Conservation (phyloP, 2,329 filamentous ascomycete species). For the Epichloe sylvatica region DNA sequence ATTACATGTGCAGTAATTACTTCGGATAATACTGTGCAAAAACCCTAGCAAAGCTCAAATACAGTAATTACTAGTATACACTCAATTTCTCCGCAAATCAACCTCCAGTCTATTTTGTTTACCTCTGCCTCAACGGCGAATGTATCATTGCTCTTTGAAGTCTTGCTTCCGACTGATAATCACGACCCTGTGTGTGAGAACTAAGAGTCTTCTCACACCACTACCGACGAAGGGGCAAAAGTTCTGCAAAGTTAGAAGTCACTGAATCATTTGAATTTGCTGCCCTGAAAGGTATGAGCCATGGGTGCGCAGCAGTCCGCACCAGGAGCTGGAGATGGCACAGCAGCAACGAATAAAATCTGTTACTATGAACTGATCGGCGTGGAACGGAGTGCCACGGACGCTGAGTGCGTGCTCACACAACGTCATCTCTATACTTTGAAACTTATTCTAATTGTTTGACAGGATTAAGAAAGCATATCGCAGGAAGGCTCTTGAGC, state of each 20-base stretch:
- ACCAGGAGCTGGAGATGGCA: constrained; percentile 8
- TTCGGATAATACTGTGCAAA: no score
- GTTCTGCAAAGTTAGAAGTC: background rate
- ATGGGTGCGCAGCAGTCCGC: constrained; percentile 47
- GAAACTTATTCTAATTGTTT: background rate
- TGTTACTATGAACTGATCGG: constrained; percentile 79
- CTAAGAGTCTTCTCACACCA: background rate
- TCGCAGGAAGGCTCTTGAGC: constrained; percentile 73
- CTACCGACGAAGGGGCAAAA: background rate
- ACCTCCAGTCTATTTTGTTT: no score
- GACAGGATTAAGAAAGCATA: constrained; percentile 84
- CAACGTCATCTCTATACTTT: no score
- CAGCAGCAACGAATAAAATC: constrained; percentile 40
- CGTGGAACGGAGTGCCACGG: constrained; percentile 56
- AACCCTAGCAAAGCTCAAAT: no score
- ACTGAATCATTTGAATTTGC: background rate
- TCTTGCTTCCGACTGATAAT: no score
- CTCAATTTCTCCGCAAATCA: no score
- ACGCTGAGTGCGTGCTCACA: constrained; percentile 55
- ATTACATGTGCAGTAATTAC: no score
- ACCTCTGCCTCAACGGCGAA: no score
- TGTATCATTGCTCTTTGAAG: no score
- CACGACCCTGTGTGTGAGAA: background rate
- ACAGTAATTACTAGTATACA: no score
- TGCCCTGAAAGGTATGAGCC: background rate